Evolutionary conservation across 116 monocot species (phyloP), one percentile per base, ranked within the genome.

Genomic region (Dioscorea cayenensis): DNA sequence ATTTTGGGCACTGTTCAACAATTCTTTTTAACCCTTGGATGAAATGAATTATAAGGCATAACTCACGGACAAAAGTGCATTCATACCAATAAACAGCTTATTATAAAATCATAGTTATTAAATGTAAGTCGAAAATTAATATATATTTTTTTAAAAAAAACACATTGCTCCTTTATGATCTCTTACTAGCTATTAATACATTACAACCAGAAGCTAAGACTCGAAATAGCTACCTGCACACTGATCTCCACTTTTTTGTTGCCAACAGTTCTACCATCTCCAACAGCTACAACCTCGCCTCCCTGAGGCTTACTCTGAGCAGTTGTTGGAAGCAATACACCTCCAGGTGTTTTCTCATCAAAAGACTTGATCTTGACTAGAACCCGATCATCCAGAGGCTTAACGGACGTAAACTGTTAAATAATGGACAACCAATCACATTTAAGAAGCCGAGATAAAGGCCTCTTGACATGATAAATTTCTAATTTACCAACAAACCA

Each of bases 251-350:
- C 60, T 73, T 87, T 87, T 25, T 48, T 83, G 14, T 78, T 72
- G 37, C 87, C 83, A 71, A 87, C 67, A 14, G 75, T 78, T 78
- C 73, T 77, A 38, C 87, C 87, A 17, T 73, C 83, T 66, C 87
- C 87, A 65, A 87, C 74, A 28, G 83, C 83, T 66, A 87, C 83
- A 28, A 87, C 80, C 32, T 83, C 87, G 75, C 87, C 87, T 11
- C 80, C 75, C 65, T 83, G 83, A 17, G 83, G 87, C 63, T 87
- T 87, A 21, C 80, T 64, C 60, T 87, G 87, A 61, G 83, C 83
- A 48, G 80, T 70, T 51, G 80, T 71, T 8, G 87, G 87, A 75
- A 87, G 80, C 70, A 87, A 70, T 27, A 87, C 83, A 32, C 87
- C 87, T 68, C 87, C 83, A 14, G 59, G 69, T 20, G 80, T 87